Percentiles rank a stretch among this genome's conserved stretches.
These are phyloP conservation scores for Phytopythium mirpurense DNA, from an alignment of 352 stramenopile species.

Conservation along the genomic window DNA sequence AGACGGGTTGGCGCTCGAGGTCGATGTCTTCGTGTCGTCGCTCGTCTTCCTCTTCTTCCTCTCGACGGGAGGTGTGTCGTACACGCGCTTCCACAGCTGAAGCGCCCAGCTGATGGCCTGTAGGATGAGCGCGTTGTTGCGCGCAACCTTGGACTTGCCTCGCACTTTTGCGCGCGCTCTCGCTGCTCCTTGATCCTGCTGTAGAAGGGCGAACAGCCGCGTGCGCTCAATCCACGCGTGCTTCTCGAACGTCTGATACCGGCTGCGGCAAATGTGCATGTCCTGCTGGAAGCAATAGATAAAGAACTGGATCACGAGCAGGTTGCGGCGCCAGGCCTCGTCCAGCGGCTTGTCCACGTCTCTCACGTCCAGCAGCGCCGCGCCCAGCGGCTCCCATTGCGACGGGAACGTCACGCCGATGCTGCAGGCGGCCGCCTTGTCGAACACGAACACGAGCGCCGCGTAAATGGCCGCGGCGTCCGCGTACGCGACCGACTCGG, in stretches of 20 bases:
- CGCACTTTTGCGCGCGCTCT: constrained; percentile 31
- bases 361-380: constrained; percentile 53
- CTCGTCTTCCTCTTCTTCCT: constrained; percentile 17
- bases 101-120: constrained; percentile 45
- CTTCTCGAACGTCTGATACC: constrained; percentile 40
- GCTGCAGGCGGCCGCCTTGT: constrained; percentile 62
- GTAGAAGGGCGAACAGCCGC: constrained; percentile 52
- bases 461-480: constrained; percentile 75
- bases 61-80: constrained; percentile 24
- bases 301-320: constrained; percentile 79
- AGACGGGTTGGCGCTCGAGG: background rate
- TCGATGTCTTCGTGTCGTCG: background rate
- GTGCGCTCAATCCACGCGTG: constrained; percentile 55
- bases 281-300: constrained; percentile 79
- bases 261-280: constrained; percentile 42
- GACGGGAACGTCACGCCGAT: constrained; percentile 59
- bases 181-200: constrained; percentile 30
- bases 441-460: constrained; percentile 78
- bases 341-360: constrained; percentile 31
- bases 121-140: constrained; percentile 67
- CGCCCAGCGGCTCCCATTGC: constrained; percentile 59
- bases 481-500: constrained; percentile 56
- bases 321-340: constrained; percentile 54
- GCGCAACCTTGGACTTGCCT: constrained; percentile 31
- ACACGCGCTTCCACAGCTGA: constrained; percentile 64